Base-by-base conservation (phyloP, 805 yeast species). In the Metschnikowia matae region DNA sequence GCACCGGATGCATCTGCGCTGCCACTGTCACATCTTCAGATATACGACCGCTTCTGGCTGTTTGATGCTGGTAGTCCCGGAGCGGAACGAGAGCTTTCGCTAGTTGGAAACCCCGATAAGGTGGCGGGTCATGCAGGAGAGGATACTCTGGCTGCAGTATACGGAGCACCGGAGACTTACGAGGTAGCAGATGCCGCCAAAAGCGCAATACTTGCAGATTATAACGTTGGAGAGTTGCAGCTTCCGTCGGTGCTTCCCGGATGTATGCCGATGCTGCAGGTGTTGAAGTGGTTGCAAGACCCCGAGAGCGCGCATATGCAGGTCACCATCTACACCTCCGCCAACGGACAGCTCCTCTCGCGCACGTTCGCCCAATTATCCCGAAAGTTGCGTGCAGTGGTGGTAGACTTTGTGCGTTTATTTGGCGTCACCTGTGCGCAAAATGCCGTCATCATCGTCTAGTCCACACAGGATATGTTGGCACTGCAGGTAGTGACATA, bases 171-270 rank as follows among this genome's bases (percentile, higher is more conserved):
- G 17, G 23, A 33, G 11, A 53, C 60, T 2, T 53, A 61, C 32
- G 48, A 48, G 11, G 54, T 40, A 3, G 72, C 74, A 1, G 50
- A 55, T 14, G 40, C 36, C 1, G 57, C 61, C 7, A 39, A 49
- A 14, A 42, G 50, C 18, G 40, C 53, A 1, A 48, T 69, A 7
- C 44, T 37, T 15, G 39, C 45, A 6, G 38, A 53, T 38, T 57
- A 60, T 36, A 54, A 56, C 0, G 48, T 62, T 3, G 39, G 37
- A 4, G 32, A 18, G 11, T 40, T 42, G 43, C 48, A 41, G 31
- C 36, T 76, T 11, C 80, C 85, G 1, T 56, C 59, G 10, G 78
- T 80, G 3, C 58, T 74, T 2, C 83, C 85, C 0, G 85, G 86
- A 0, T 52, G 78, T 3, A 56, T 77, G 10, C 82, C 85, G 1